phyloP scores from a whole-genome alignment of 495 filamentous ascomycete genomes.

The Diplogelasinospora grovesii region DNA sequence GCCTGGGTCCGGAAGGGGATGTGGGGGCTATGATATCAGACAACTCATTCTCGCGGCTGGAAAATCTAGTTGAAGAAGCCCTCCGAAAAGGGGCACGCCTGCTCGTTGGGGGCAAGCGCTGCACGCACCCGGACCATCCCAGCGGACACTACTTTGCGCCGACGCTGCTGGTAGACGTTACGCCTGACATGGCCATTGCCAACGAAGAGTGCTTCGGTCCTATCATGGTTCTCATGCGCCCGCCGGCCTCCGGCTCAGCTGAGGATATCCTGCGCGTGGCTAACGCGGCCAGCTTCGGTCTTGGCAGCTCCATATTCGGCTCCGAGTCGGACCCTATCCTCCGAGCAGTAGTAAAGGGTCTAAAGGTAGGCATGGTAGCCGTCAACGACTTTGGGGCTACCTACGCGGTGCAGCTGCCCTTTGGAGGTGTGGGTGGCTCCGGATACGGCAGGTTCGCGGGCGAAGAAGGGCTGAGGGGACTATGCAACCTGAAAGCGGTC shows the following conservation, averaged over 20 bases:
- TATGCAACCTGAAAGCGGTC: slow-evolving; percentile 83
- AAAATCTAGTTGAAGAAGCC: slow-evolving; percentile 67
- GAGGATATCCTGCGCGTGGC: slow-evolving; percentile 60
- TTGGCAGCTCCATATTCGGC: slow-evolving; percentile 82
- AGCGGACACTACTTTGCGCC: slow-evolving; percentile 87
- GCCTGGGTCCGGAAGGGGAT: slow-evolving; percentile 59
- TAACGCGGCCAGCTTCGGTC: slow-evolving; percentile 69
- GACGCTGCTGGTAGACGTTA: slow-evolving; percentile 83
- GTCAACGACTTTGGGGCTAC: slow-evolving; percentile 92
- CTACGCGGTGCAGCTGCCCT: slow-evolving; percentile 89
- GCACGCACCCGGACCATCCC: slow-evolving; percentile 60
- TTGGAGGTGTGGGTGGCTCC: slow-evolving; percentile 78
- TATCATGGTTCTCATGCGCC: slow-evolving; percentile 75
- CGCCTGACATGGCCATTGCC: slow-evolving; percentile 70
- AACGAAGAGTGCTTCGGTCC: slow-evolving; percentile 90
- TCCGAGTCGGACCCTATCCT: slow-evolving; percentile 36
- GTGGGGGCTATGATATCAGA: slow-evolving; percentile 87
- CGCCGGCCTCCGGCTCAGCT: slow-evolving; percentile 48
- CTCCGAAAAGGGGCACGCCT: slow-evolving; percentile 70
- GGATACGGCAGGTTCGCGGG: slow-evolving; percentile 94
- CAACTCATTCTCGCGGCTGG: slow-evolving; percentile 60
- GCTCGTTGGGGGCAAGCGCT: slow-evolving; percentile 71
- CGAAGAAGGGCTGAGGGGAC: slow-evolving; percentile 72
- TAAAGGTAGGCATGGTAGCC: slow-evolving; percentile 82
- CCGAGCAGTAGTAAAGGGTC: slow-evolving; percentile 48